Conservation (phyloP, 2,329 filamentous ascomycete species). For the Aspergillus fijiensis region DNA sequence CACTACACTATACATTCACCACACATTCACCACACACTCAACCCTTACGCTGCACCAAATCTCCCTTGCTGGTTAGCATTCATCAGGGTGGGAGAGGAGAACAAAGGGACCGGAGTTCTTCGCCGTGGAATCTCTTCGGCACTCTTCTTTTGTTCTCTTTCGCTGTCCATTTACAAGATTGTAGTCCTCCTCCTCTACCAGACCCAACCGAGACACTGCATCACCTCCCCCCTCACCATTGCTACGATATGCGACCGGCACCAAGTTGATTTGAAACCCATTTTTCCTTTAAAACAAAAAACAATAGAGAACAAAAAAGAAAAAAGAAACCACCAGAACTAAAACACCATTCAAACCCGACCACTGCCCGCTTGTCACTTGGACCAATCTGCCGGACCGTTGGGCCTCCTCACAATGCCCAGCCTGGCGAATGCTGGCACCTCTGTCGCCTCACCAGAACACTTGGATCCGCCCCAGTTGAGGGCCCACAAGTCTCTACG, state of each 20-base stretch:
- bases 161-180: not conserved
- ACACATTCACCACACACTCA: not conserved
- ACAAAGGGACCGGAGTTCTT: not conserved
- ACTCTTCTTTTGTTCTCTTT: not conserved
- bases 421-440: slow-evolving; percentile 30
- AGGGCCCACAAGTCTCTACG: slow-evolving; percentile 45
- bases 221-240: not conserved
- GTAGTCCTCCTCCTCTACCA: slow-evolving; percentile 16
- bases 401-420: slow-evolving; percentile 30
- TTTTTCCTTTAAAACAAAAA: not conserved
- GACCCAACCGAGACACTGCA: slow-evolving; percentile 1
- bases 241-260: not conserved
- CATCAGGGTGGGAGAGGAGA: not conserved
- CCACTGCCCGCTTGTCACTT: slow-evolving; percentile 6
- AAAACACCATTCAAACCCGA: not conserved
- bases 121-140: not conserved
- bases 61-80: slow-evolving; percentile 4
- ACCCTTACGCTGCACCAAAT: slow-evolving; percentile 4
- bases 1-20: slow-evolving; percentile 12
- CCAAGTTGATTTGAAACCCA: not conserved
- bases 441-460: slow-evolving; percentile 26
- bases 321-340: not conserved
- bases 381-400: slow-evolving; percentile 8
- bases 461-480: slow-evolving; percentile 32
- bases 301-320: not conserved